Evolutionary conservation across 2,329 filamentous ascomycete species (phyloP).

Genomic region (Calcarisporium arbuscula): DNA sequence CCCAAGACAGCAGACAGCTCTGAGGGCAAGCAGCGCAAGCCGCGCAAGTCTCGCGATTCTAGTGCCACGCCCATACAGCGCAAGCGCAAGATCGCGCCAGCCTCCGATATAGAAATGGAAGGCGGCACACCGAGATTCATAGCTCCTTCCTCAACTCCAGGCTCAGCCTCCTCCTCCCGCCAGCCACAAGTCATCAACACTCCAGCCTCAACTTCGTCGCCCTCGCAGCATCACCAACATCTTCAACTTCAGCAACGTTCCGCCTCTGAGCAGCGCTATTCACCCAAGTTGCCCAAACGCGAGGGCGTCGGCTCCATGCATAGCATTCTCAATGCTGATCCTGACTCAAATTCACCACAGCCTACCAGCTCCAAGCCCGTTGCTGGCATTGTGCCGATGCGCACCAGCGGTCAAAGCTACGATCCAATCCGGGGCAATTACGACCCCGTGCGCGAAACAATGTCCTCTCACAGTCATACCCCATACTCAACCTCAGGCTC

Average conservation of each 20-base stretch:
- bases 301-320: conserved; percentile 48
- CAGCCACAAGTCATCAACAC: conserved; percentile 10
- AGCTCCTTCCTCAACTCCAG: conserved; percentile 20
- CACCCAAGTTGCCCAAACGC: conserved; percentile 44
- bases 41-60: conserved; percentile 53
- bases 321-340: conserved; percentile 49
- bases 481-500: conserved; percentile 42
- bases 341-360: conserved; percentile 36
- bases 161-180: conserved; percentile 17
- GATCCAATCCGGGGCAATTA: conserved; percentile 81
- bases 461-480: conserved; percentile 46
- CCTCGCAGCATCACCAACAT: conserved; percentile 18
- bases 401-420: conserved; percentile 75
- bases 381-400: conserved; percentile 36
- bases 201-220: conserved; percentile 14
- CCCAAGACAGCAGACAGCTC: conserved; percentile 30
- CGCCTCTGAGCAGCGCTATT: conserved; percentile 25
- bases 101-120: conserved; percentile 30
- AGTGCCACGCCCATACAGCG: conserved; percentile 49
- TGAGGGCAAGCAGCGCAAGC: conserved; percentile 45
- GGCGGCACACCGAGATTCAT: conserved; percentile 19
- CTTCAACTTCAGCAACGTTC: conserved; percentile 19
- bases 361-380: conserved; percentile 30
- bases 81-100: conserved; percentile 45
- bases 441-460: conserved; percentile 57